Evolutionary conservation across 495 filamentous ascomycete genomes (phyloP), one percentile per base, ranked within the genome.

Genomic region (Apiosordaria backusii): DNA sequence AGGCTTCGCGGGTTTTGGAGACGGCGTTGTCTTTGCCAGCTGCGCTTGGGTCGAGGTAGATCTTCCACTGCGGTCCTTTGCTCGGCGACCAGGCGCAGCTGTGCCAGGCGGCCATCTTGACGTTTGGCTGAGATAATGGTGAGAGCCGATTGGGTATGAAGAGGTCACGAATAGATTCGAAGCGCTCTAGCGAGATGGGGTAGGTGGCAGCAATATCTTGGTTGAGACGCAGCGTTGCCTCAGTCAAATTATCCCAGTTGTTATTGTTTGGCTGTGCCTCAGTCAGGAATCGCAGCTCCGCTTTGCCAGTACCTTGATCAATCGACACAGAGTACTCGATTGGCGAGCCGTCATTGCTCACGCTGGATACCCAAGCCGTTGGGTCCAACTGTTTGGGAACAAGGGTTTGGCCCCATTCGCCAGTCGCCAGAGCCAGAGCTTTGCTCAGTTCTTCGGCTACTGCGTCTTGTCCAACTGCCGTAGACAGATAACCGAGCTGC

Each of bases 1-100:
- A 62, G 18, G 64, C 67, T 21, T 62, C 62, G 25, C 67, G 64
- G 3, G 67, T 66, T 19, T 53, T 50, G 16, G 5, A 15, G 27
- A 58, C 24, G 25, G 60, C 60, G 24, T 29, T 54, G 24, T 24
- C 57, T 24, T 24, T 13, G 4, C 53, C 64, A 19, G 29, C 57
- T 15, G 27, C 57, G 22, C 27, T 13, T 1, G 68, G 68, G 53
- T 67, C 64, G 45, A 70, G 64, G 61, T 70, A 70, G 65, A 67
- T 54, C 61, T 70, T 70, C 65, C 68, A 70, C 50, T 67, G 65
- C 35, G 61, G 68, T 15, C 68, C 65, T 9, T 62, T 50, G 26
- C 65, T 65, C 25, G 57, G 18, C 10, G 61, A 59, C 24, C 25
- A 64, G 6, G 61, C 68, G 25, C 60, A 65, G 61, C 40, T 67